Evolutionary conservation across 2,329 filamentous ascomycete species (phyloP).

Genomic region (Botrytis aclada): DNA sequence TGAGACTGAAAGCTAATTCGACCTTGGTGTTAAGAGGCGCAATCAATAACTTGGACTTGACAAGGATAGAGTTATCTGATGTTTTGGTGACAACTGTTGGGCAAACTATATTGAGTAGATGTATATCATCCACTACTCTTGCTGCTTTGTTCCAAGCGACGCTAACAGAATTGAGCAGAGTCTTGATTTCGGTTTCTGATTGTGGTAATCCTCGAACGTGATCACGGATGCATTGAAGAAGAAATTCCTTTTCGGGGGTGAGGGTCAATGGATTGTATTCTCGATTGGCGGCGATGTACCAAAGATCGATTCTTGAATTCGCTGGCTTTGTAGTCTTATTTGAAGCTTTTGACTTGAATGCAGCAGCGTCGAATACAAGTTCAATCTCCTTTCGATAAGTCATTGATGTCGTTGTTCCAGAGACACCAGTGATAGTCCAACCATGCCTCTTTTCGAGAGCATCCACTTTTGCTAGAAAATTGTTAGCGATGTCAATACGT

Average conservation of each 20-base stretch:
- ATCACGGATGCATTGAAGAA: conserved; percentile 68
- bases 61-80: conserved; percentile 61
- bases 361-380: conserved; percentile 65
- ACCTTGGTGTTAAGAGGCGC: conserved; percentile 66
- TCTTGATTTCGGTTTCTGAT: conserved; percentile 52
- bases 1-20: conserved; percentile 57
- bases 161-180: conserved; percentile 58
- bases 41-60: conserved; percentile 62
- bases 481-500: conserved; percentile 39
- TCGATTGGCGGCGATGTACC: conserved; percentile 62
- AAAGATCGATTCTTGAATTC: conserved; percentile 62
- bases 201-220: conserved; percentile 62
- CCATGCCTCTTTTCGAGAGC: conserved; percentile 63
- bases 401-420: conserved; percentile 65
- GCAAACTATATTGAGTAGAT: conserved; percentile 59
- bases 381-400: conserved; percentile 70
- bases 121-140: conserved; percentile 57
- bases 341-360: conserved; percentile 48
- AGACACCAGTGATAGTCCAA: conserved; percentile 68
- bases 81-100: conserved; percentile 62
- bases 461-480: conserved; percentile 57
- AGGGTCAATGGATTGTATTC: conserved; percentile 53
- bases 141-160: conserved; percentile 64
- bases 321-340: conserved; percentile 24
- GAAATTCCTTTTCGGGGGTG: conserved; percentile 69